Evolutionary conservation across 306 rosid genomes (phyloP), one percentile per base, ranked within the genome.

Genomic region (Fragaria iinumae): DNA sequence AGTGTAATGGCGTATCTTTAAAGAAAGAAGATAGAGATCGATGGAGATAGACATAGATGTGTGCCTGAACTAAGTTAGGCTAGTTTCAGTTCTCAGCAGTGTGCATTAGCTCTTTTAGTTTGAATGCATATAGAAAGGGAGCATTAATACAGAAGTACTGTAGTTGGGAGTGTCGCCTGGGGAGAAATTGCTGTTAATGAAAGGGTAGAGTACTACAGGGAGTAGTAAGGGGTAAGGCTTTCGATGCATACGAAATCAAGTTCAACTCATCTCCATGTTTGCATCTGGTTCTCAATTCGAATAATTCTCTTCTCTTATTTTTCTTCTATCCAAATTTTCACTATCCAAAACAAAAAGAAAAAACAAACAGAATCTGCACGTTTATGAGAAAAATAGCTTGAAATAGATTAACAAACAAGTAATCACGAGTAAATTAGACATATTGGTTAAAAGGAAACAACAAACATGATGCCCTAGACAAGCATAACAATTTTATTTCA

Each of bases 231-330:
- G 60, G 71, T 32, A 27, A 70, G 74, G 36, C 49, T 72, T 77
- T 76, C 84, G 81, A 67, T 76, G 69, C 45, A 32, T 21, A 20
- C 84, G 59, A 76, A 83, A 76, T 63, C 62, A 43, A 59, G 49
- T 49, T 83, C 56, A 77, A 57, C 83, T 18, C 69, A 27, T 56
- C 47, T 50, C 32, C 4, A 7, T 71, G 79, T 75, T 3, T 8
- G 27, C 7, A 47, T 41, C 16, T 55, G 74, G 38, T 39, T 45
- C 47, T 44, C 43, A 11, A 47, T 49, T 49, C 8, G 8, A 49
- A 16, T 49, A 16, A 49, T 49, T 49, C 38, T 16, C 25, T 21
- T 41, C 6, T 18, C 10, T 3, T 11, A 38, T 38, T 38, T 9
- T 11, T 32, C 29, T 38, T 69, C 12, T 8, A 23, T 45, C 39